These are phyloP conservation scores for Scalesia atractyloides DNA, from an alignment of 129 eudicot genomes.

Conservation along the genomic window DNA sequence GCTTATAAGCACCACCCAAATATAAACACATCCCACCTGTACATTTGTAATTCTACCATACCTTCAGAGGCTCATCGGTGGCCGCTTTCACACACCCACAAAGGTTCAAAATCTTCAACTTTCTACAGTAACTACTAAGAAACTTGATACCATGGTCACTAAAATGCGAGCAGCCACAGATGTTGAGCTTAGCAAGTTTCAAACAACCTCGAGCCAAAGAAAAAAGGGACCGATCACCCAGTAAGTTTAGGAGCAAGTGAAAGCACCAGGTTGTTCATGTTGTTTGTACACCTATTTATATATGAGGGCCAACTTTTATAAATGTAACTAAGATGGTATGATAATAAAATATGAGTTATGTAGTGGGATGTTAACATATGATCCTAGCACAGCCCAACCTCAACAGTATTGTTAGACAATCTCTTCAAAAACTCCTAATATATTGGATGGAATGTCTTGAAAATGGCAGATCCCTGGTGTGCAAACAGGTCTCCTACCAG, in stretches of 20 bases:
- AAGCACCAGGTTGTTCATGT: constrained; percentile 70
- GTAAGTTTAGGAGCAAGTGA: constrained; percentile 78
- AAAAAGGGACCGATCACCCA: constrained; percentile 66
- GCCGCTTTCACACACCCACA: constrained; percentile 94
- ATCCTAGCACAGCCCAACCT: constrained; percentile 55
- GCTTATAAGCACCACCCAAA: background rate
- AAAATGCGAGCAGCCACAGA: constrained; percentile 85
- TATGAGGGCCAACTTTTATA: background rate
- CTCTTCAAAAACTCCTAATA: constrained; percentile 83
- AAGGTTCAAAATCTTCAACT: too few relatives aligned
- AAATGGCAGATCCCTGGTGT: constrained; percentile 55
- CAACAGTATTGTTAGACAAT: constrained; percentile 66
- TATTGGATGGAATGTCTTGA: constrained; percentile 68
- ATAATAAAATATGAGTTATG: too few relatives aligned
- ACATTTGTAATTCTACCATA: constrained; percentile 5
- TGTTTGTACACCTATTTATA: constrained; percentile 70
- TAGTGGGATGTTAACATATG: too few relatives aligned
- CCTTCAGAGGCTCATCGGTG: constrained; percentile 82
- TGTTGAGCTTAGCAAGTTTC: constrained; percentile 68
- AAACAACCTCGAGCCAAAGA: constrained; percentile 90
- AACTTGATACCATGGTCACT: too few relatives aligned
- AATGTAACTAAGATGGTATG: background rate
- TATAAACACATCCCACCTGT: background rate
- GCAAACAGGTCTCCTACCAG: constrained; percentile 87
- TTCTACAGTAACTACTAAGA: too few relatives aligned